These are phyloP conservation scores for Fusarium beomiforme DNA, from an alignment of 2,329 filamentous ascomycete species.

Conservation along the genomic window DNA sequence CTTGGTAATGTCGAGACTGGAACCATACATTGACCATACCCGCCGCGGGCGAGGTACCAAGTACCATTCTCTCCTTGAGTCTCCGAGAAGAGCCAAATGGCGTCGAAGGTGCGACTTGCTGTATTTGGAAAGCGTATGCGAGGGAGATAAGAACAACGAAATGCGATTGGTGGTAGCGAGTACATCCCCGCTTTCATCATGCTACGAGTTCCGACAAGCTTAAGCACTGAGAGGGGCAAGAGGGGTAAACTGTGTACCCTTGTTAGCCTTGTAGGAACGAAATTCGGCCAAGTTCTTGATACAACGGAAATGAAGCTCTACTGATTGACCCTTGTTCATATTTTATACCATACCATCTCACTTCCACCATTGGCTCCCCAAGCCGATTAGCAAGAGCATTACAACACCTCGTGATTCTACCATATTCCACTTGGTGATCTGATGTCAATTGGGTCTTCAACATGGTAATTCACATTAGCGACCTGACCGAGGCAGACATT, in stretches of 20 bases:
- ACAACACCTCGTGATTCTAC: background rate
- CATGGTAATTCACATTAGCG: conserved; percentile 65
- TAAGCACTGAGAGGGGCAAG: background rate
- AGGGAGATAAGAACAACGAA: background rate
- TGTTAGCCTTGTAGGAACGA: background rate
- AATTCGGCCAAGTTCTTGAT: background rate
- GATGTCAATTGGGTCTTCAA: background rate
- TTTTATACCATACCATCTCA: background rate
- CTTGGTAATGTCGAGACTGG: background rate
- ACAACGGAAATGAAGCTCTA: rapidly evolving
- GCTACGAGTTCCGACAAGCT: background rate
- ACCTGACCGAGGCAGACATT: conserved; percentile 68
- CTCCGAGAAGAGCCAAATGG: background rate
- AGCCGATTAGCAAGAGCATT: background rate
- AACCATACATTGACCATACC: background rate
- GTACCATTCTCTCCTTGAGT: background rate
- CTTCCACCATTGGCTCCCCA: rapidly evolving
- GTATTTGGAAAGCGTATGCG: background rate
- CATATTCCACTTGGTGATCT: no score
- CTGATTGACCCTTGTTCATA: no score
- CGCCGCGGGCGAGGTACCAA: background rate
- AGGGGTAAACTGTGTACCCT: background rate
- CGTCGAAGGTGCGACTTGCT: background rate
- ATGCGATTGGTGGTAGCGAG: background rate
- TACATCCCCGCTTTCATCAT: background rate